Base-by-base conservation (phyloP, 495 filamentous ascomycete species). In the Elaphomyces granulatus region DNA sequence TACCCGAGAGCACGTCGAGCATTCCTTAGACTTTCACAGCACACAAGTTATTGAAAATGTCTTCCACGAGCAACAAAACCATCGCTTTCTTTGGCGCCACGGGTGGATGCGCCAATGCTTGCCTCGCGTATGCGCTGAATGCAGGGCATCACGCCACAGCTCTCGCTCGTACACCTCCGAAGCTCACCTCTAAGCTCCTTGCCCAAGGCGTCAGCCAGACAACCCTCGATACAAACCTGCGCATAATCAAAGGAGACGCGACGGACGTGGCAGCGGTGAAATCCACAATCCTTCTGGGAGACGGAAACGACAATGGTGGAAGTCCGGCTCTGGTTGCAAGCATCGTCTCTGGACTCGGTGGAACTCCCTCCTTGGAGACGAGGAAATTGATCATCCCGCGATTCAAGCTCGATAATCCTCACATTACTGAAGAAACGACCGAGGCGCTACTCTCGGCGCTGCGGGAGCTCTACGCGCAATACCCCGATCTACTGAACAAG, bases 121-220 rank as follows among this genome's bases (percentile, higher is more conserved):
- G 66, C 32, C 66, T 78, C 18, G 61, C 60, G 7, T 58, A 59
- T 31, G 52, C 66, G 7, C 65, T 81, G 32, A 56, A 63, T 8
- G 62, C 64, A 2, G 67, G 68, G 34, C 66, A 74, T 42, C 51
- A 54, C 34, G 63, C 56, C 40, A 48, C 49, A 18, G 66, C 74
- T 15, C 66, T 78, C 4, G 77, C 63, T 43, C 77, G 81, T 17
- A 73, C 64, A 2, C 77, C 81, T 3, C 45, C 65, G 34, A 83
- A 78, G 51, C 77, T 85, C 42, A 55, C 51, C 41, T 51, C 51
- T 17, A 44, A 68, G 17, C 58, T 72, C 35, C 43, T 56, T 9
- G 15, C 35, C 10, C 52, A 58, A 41, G 59, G 53, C 20, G 45
- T 72, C 34, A 50, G 57, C 15, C 40, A 51, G 15, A 20, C 48